Conservation (phyloP, 2,329 filamentous ascomycete genomes). For the Aspergillus awamori region DNA sequence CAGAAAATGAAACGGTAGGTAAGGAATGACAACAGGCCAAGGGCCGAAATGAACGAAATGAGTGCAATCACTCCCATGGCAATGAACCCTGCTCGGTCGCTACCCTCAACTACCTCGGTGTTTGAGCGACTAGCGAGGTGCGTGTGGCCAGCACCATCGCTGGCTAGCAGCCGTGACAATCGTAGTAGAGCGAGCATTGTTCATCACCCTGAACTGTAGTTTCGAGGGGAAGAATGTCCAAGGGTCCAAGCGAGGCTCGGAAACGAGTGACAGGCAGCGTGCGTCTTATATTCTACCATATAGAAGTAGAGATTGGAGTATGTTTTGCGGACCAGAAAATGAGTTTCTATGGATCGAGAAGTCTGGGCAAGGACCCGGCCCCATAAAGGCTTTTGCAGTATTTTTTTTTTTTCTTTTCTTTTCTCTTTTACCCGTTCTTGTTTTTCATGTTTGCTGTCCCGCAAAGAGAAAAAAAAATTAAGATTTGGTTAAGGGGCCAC, state of each 20-base stretch:
- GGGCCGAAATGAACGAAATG: conserved; percentile 38
- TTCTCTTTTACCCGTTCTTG: background rate
- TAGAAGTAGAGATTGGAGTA: background rate
- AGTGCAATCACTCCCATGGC: conserved; percentile 50
- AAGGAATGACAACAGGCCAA: conserved; percentile 47
- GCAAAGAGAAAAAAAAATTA: background rate
- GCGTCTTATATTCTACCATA: background rate
- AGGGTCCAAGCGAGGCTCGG: background rate
- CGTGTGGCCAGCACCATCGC: conserved; percentile 3
- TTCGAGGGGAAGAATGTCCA: background rate
- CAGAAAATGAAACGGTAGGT: conserved; percentile 55
- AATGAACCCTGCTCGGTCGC: conserved; percentile 48
- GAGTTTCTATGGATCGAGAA: conserved; percentile 1
- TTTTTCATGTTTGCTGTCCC: background rate
- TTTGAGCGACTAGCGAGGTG: conserved; percentile 5
- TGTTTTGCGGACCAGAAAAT: conserved; percentile 2
- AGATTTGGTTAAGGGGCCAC: conserved; percentile 7
- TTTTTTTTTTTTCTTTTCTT: background rate
- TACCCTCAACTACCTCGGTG: conserved; percentile 17
- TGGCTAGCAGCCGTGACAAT: conserved; percentile 3
- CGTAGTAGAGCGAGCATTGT: conserved; percentile 8
- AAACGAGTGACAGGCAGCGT: background rate
- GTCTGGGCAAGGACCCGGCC: conserved; percentile 2
- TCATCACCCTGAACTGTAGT: background rate
- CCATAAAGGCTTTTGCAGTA: conserved; percentile 1